Evolutionary conservation across 345 rosid species (phyloP).

Genomic region (Pugionium cornutum): DNA sequence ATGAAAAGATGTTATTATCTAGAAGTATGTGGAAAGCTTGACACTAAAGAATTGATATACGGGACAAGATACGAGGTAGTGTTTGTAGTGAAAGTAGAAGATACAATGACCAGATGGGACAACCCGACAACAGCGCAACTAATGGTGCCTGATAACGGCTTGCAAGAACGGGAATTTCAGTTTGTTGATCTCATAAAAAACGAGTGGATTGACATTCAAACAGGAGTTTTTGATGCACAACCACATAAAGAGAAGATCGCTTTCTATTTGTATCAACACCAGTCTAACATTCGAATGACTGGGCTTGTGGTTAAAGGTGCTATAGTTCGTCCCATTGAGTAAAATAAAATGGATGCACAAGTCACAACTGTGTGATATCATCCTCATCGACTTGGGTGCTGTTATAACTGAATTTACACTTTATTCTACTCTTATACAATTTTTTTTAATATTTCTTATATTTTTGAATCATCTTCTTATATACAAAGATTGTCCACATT

Average conservation of each 20-base stretch:
- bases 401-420: too few relatives aligned
- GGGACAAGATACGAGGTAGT: slow-evolving; percentile 45
- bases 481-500: too few relatives aligned
- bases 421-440: too few relatives aligned
- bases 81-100: slow-evolving; percentile 48
- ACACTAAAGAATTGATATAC: slow-evolving; percentile 43
- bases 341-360: background rate
- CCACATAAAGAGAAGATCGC: slow-evolving; percentile 33
- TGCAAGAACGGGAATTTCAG: slow-evolving; percentile 23
- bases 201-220: slow-evolving; percentile 53
- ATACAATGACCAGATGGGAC: slow-evolving; percentile 48
- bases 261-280: slow-evolving; percentile 45
- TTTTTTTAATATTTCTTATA: too few relatives aligned
- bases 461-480: too few relatives aligned
- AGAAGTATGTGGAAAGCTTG: slow-evolving; percentile 42
- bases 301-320: slow-evolving; percentile 56
- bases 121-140: slow-evolving; percentile 47
- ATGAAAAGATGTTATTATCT: slow-evolving; percentile 52
- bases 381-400: too few relatives aligned
- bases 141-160: slow-evolving; percentile 2
- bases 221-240: slow-evolving; percentile 40
- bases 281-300: slow-evolving; percentile 39
- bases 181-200: slow-evolving; percentile 31
- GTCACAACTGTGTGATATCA: too few relatives aligned
- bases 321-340: slow-evolving; percentile 42